Conservation (phyloP, 805 yeast genomes). For the Groenewaldozyma salmanticensis region DNA sequence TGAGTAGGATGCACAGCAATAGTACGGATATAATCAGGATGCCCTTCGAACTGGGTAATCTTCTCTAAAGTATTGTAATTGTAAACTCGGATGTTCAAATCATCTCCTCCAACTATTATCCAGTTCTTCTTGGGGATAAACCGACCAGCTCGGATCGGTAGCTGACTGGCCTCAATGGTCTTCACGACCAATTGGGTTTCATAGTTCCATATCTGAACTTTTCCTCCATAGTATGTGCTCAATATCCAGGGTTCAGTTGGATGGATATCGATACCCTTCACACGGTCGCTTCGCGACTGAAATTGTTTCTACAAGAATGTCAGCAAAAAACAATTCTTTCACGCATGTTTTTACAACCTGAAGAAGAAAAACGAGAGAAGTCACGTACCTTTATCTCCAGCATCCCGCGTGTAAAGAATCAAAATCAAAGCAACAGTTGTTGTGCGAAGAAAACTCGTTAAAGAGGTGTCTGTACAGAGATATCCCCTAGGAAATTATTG, state of each 20-base stretch:
- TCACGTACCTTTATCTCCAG: background rate
- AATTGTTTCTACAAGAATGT: conserved; percentile 50
- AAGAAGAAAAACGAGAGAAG: background rate
- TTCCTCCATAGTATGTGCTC: conserved; percentile 84
- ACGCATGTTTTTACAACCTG: conserved; percentile 13
- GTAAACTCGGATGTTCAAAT: conserved; percentile 85
- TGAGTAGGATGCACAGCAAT: conserved; percentile 91
- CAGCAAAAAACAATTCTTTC: conserved; percentile 7
- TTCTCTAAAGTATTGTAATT: conserved; percentile 95
- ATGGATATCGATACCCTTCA: conserved; percentile 95
- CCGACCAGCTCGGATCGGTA: conserved; percentile 92
- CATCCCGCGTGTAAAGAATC: background rate
- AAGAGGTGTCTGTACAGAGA: too few species aligned
- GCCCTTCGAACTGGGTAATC: conserved; percentile 92
- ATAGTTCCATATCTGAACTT: conserved; percentile 87
- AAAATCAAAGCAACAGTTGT: background rate
- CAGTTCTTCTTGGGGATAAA: conserved; percentile 95
- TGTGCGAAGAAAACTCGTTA: too few species aligned
- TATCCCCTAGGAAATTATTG: too few species aligned
- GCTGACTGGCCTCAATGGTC: conserved; percentile 87
- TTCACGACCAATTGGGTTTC: conserved; percentile 76
- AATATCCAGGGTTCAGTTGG: conserved; percentile 97
- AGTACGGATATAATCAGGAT: conserved; percentile 91
- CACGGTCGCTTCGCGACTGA: conserved; percentile 89
- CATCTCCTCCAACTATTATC: conserved; percentile 95